Percentiles rank a stretch among this genome's conserved stretches.
Evolutionary conservation across 805 yeast genomes (phyloP).

Genomic region (Saccharomycopsis sp.): DNA sequence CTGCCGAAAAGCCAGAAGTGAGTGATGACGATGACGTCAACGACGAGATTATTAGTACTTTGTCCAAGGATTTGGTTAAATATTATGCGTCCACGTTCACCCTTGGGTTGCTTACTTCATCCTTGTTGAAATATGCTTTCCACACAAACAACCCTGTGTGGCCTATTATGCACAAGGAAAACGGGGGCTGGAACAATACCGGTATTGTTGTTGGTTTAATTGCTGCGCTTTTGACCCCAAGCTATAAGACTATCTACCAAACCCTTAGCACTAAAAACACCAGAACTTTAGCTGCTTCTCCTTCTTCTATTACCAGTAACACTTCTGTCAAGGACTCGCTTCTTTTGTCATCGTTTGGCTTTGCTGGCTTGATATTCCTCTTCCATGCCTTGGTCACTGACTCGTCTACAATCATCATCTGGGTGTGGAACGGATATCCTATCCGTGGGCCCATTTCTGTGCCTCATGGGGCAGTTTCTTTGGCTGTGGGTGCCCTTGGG

Average conservation of each 20-base stretch:
- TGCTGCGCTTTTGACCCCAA: conserved; percentile 58
- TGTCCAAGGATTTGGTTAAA: conserved; percentile 26
- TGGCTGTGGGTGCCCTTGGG: conserved; percentile 55
- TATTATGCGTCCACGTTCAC: conserved; percentile 48
- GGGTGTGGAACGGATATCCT: conserved; percentile 97
- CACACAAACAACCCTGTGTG: conserved; percentile 91
- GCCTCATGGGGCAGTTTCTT: conserved; percentile 69
- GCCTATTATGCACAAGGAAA: conserved; percentile 83
- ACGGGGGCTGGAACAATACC: conserved; percentile 78
- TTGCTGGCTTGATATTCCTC: conserved; percentile 71
- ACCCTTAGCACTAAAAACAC: conserved; percentile 13
- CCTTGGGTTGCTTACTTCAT: conserved; percentile 66
- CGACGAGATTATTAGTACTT: conserved; percentile 23
- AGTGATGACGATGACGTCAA: conserved; percentile 20
- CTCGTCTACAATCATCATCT: conserved; percentile 76
- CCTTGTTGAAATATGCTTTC: conserved; percentile 65
- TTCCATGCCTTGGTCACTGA: conserved; percentile 73
- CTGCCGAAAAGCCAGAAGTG: conserved; percentile 9
- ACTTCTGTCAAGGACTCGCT: conserved; percentile 33
- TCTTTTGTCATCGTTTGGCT: conserved; percentile 52
- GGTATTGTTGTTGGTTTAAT: conserved; percentile 60
- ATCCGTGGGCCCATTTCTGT: conserved; percentile 81
- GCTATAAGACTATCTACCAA: conserved; percentile 20
- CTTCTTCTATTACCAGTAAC: conserved; percentile 1
- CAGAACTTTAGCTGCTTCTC: conserved; percentile 9